Percentiles rank a stretch among this genome's conserved stretches.
Conservation (phyloP, 495 filamentous ascomycete genomes). For the Daldinia concentrica region DNA sequence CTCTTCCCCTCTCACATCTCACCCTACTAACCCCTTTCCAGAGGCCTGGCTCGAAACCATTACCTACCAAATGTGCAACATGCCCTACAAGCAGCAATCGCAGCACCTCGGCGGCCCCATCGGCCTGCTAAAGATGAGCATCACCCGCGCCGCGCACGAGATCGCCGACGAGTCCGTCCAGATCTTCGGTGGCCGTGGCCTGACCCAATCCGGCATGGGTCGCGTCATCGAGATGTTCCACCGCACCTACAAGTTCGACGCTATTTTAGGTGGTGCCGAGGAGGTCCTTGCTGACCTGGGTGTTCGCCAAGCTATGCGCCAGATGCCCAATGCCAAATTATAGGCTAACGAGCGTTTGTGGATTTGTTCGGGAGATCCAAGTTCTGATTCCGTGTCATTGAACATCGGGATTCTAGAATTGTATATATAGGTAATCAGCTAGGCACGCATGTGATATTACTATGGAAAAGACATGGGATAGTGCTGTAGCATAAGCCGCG, state of each 20-base stretch:
- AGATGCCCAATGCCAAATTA: slow-evolving; percentile 84
- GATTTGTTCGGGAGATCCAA: background rate
- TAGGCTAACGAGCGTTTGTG: slow-evolving; percentile 48
- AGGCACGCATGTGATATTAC: background rate
- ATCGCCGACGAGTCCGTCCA: slow-evolving; percentile 84
- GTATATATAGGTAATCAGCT: slow-evolving; percentile 1
- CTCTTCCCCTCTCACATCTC: background rate
- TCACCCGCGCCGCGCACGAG: slow-evolving; percentile 79
- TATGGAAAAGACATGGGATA: background rate
- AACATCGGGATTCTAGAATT: background rate
- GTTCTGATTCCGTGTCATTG: background rate
- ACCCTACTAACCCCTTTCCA: background rate
- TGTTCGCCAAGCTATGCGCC: slow-evolving; percentile 82
- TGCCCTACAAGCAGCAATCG: slow-evolving; percentile 82
- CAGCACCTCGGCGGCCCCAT: slow-evolving; percentile 81
- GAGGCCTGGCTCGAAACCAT: slow-evolving; percentile 85
- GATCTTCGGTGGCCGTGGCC: slow-evolving; percentile 83
- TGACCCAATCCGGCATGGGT: slow-evolving; percentile 88
- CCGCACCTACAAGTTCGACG: slow-evolving; percentile 88
- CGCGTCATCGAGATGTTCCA: slow-evolving; percentile 82
- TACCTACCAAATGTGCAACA: slow-evolving; percentile 85
- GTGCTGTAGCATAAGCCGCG: slow-evolving; percentile 4
- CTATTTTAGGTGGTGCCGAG: slow-evolving; percentile 85
- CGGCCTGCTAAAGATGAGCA: slow-evolving; percentile 81
- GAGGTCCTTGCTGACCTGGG: slow-evolving; percentile 85